Conservation (phyloP, 1,284 basidiomycete species). For the Afroboletus lepidellus region DNA sequence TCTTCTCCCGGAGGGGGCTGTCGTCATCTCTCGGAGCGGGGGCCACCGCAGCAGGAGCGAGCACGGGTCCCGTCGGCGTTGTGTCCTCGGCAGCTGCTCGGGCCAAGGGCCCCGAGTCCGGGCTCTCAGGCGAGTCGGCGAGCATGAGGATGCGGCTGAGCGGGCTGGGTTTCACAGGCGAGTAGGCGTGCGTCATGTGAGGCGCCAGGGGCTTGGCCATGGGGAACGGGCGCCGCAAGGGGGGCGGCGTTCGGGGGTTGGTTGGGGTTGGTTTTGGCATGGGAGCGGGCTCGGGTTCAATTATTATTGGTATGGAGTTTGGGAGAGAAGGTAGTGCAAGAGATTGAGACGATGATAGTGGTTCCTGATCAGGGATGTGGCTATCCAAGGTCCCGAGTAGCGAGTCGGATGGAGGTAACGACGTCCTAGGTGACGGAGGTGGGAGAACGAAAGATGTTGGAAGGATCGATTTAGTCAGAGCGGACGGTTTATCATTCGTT, state of each 20-base stretch:
- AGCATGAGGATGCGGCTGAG: conserved; percentile 73
- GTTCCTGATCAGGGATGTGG: conserved; percentile 9
- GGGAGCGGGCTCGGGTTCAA: conserved; percentile 14
- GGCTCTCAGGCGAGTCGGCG: conserved; percentile 55
- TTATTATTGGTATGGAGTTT: conserved; percentile 14
- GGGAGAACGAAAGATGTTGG: conserved; percentile 69
- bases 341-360: not conserved
- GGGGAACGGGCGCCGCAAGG: conserved; percentile 50
- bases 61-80: conserved; percentile 7
- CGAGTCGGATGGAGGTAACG: conserved; percentile 42
- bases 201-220: conserved; percentile 64
- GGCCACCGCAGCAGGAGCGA: not conserved
- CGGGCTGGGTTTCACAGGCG: conserved; percentile 72
- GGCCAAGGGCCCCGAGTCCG: conserved; percentile 19
- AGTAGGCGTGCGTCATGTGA: conserved; percentile 75
- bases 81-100: not conserved
- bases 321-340: not conserved
- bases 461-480: conserved; percentile 40
- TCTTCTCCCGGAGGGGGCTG: conserved; percentile 46
- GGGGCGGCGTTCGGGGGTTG: conserved; percentile 31
- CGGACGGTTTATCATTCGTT: conserved; percentile 21
- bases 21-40: conserved; percentile 20
- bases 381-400: conserved; percentile 14
- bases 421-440: conserved; percentile 65
- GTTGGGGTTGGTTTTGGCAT: conserved; percentile 21